phyloP scores from a whole-genome alignment of 1,284 basidiomycete species.

The Ustilago shanxiensis region DNA sequence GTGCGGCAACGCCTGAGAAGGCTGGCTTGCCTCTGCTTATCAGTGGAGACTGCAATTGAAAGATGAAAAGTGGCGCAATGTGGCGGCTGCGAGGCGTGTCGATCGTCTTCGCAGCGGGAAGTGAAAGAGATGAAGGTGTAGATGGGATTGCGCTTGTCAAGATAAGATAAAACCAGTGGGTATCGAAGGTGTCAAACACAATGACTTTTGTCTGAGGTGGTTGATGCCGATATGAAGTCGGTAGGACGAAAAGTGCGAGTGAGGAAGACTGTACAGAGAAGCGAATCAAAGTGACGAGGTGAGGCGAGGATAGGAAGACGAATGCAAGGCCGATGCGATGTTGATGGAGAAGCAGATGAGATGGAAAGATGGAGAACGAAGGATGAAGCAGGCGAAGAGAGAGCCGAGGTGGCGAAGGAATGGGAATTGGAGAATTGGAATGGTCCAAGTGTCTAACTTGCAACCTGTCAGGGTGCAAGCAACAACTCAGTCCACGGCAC shows the following conservation, averaged over 20 bases:
- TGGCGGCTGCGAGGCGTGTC: not conserved
- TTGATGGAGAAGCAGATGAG: not conserved
- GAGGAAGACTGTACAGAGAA: not conserved
- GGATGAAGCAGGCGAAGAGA: too few relatives aligned
- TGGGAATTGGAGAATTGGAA: too few relatives aligned
- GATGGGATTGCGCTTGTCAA: not conserved
- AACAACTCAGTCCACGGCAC: too few relatives aligned
- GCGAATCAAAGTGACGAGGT: not conserved
- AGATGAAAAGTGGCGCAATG: not conserved
- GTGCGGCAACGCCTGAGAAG: not conserved
- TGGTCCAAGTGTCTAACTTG: too few relatives aligned
- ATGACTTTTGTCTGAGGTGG: not conserved
- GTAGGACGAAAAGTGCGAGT: too few relatives aligned
- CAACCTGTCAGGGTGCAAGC: not conserved
- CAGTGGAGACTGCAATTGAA: not conserved
- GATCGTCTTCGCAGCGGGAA: not conserved
- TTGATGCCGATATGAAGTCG: constrained; percentile 9
- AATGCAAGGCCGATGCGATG: not conserved
- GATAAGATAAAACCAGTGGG: too few relatives aligned
- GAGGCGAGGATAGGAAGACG: not conserved
- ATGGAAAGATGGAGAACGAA: not conserved
- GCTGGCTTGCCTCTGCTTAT: constrained; percentile 8
- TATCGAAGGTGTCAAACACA: not conserved
- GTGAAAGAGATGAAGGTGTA: not conserved
- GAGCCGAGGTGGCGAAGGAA: not conserved